Evolutionary conservation across 768 basidiomycete genomes (phyloP).

Genomic region (Auricularia sp.): DNA sequence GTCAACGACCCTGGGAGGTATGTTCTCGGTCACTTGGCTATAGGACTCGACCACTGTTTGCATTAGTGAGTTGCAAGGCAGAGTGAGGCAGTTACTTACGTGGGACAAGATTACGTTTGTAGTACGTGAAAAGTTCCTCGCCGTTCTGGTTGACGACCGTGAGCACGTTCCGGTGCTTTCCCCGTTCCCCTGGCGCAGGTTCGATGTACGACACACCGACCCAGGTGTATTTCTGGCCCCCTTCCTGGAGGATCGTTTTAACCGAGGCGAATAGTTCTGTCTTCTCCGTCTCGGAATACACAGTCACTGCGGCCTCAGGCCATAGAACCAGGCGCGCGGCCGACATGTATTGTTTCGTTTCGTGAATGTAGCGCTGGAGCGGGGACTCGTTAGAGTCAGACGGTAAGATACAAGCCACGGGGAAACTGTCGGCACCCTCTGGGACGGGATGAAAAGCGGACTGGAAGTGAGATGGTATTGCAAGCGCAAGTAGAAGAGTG

Average conservation of each 20-base stretch:
- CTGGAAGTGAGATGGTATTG: constrained; percentile 47
- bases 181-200: constrained; percentile 26
- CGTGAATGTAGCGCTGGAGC: constrained; percentile 53
- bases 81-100: constrained; percentile 34
- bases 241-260: constrained; percentile 16
- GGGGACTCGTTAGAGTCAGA: constrained; percentile 30
- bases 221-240: constrained; percentile 23
- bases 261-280: constrained; percentile 39
- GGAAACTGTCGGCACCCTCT: constrained; percentile 35
- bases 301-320: constrained; percentile 72
- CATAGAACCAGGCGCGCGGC: constrained; percentile 56
- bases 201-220: constrained; percentile 72
- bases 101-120: constrained; percentile 70
- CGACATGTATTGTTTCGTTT: constrained; percentile 36
- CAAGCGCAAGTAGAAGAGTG: constrained; percentile 13
- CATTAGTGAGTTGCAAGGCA: not conserved
- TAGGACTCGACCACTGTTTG: constrained; percentile 68
- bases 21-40: constrained; percentile 41
- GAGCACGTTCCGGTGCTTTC: constrained; percentile 48
- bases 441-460: constrained; percentile 30
- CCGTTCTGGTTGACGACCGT: constrained; percentile 42
- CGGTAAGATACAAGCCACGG: constrained; percentile 58
- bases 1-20: constrained; percentile 18
- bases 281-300: constrained; percentile 42
- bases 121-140: constrained; percentile 44